Evolutionary conservation across 768 basidiomycete genomes (phyloP).

Genomic region (Botryobasidium botryosum): DNA sequence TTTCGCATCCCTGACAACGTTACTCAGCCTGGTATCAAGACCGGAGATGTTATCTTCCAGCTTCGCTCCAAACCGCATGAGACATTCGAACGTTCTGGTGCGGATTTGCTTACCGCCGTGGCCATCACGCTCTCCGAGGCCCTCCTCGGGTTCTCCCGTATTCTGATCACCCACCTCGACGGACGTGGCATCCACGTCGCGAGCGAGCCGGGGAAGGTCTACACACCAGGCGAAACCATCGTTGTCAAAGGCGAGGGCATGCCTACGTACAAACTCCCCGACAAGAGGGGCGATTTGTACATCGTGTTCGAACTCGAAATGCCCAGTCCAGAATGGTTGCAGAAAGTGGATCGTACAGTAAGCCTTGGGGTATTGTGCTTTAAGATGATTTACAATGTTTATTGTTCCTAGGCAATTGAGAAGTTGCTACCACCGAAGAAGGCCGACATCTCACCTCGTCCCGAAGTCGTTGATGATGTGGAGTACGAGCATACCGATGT

Average conservation of each 20-base stretch:
- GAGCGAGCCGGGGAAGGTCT: slow-evolving; percentile 56
- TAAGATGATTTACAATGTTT: background rate
- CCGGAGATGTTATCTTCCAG: slow-evolving; percentile 84
- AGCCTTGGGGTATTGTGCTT: slow-evolving; percentile 4
- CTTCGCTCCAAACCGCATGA: slow-evolving; percentile 51
- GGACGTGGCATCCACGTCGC: slow-evolving; percentile 75
- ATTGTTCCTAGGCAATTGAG: slow-evolving; percentile 38
- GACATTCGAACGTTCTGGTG: slow-evolving; percentile 69
- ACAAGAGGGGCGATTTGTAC: slow-evolving; percentile 39
- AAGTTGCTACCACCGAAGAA: slow-evolving; percentile 63
- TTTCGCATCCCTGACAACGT: background rate
- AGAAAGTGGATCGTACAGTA: slow-evolving; percentile 43
- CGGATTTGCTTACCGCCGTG: slow-evolving; percentile 62
- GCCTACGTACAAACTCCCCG: slow-evolving; percentile 28
- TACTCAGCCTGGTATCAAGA: slow-evolving; percentile 60
- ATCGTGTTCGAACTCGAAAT: slow-evolving; percentile 77
- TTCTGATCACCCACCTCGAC: slow-evolving; percentile 82
- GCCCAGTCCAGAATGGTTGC: slow-evolving; percentile 67
- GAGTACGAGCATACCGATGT: slow-evolving; percentile 61
- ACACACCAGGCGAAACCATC: slow-evolving; percentile 58
- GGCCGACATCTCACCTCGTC: slow-evolving; percentile 49
- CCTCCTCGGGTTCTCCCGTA: slow-evolving; percentile 83
- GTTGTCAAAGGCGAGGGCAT: slow-evolving; percentile 76
- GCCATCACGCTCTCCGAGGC: slow-evolving; percentile 88
- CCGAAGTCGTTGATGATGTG: slow-evolving; percentile 52